Evolutionary conservation across 2,329 filamentous ascomycete genomes (phyloP).

Genomic region (Cladosporium phlei): DNA sequence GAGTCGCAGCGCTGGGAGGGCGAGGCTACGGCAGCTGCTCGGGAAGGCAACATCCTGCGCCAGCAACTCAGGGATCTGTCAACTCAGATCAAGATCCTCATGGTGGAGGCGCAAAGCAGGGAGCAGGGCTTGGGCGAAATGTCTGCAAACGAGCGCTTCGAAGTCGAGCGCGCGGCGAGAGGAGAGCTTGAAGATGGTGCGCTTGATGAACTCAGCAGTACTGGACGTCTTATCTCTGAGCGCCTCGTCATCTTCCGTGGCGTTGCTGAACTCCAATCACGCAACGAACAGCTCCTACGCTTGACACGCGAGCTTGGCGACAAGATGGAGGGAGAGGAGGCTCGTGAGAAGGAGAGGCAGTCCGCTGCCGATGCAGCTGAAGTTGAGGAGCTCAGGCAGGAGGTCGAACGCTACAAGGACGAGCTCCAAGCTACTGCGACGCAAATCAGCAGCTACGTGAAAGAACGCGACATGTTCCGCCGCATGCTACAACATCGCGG

Average conservation of each 20-base stretch:
- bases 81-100: slow-evolving; percentile 81
- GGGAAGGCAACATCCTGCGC: slow-evolving; percentile 72
- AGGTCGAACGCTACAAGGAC: slow-evolving; percentile 74
- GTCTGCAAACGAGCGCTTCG: slow-evolving; percentile 64
- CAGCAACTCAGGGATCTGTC: slow-evolving; percentile 86
- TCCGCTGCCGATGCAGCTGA: slow-evolving; percentile 56
- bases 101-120: slow-evolving; percentile 78
- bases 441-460: slow-evolving; percentile 87
- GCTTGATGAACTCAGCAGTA: slow-evolving; percentile 72
- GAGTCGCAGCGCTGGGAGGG: slow-evolving; percentile 72
- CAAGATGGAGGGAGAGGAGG: slow-evolving; percentile 87
- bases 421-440: slow-evolving; percentile 77
- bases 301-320: slow-evolving; percentile 81
- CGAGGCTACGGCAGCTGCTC: slow-evolving; percentile 57
- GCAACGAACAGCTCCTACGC: slow-evolving; percentile 79
- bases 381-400: slow-evolving; percentile 66
- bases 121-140: slow-evolving; percentile 73
- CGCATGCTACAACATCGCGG: slow-evolving; percentile 80
- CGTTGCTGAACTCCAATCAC: slow-evolving; percentile 75
- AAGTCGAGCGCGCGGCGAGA: slow-evolving; percentile 71
- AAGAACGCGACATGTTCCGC: slow-evolving; percentile 95
- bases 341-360: slow-evolving; percentile 55
- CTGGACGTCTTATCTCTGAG: slow-evolving; percentile 82
- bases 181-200: slow-evolving; percentile 69
- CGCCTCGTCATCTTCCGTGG: slow-evolving; percentile 87